Percentiles rank a stretch among this genome's conserved stretches.
These are phyloP conservation scores for Candida parachauliodes DNA, from an alignment of 805 yeast species.

Conservation along the genomic window DNA sequence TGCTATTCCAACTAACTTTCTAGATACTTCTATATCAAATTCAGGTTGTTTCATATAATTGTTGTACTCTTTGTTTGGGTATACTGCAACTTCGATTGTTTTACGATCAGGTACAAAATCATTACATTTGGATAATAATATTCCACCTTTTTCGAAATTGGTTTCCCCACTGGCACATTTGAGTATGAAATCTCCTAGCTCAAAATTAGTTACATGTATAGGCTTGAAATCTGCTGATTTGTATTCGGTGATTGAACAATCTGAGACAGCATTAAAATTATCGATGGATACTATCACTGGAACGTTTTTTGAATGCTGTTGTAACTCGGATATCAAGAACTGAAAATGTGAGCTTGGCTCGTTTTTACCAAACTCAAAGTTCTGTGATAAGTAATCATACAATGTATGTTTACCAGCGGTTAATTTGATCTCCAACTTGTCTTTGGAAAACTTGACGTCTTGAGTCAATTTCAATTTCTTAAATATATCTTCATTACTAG, in stretches of 20 bases:
- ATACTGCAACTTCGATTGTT: constrained; percentile 61
- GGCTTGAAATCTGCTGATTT: constrained; percentile 51
- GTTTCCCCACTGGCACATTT: constrained; percentile 51
- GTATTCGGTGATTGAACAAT: constrained; percentile 56
- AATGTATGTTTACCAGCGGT: constrained; percentile 35
- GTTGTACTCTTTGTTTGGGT: constrained; percentile 29
- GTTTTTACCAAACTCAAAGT: constrained; percentile 37
- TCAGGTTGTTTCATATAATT: constrained; percentile 43
- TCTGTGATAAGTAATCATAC: constrained; percentile 41
- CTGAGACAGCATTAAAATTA: constrained; percentile 62
- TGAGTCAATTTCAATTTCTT: constrained; percentile 31
- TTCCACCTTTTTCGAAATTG: constrained; percentile 57
- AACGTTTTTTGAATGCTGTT: constrained; percentile 38
- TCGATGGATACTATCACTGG: constrained; percentile 74
- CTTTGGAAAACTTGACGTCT: constrained; percentile 30
- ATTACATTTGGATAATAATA: constrained; percentile 62
- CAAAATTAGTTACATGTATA: constrained; percentile 60
- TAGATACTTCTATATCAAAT: constrained; percentile 56
- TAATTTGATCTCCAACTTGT: constrained; percentile 27
- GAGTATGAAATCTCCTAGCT: constrained; percentile 56
- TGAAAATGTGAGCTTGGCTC: constrained; percentile 47
- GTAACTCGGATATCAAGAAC: constrained; percentile 53
- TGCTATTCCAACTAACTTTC: constrained; percentile 38
- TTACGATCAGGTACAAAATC: constrained; percentile 42
- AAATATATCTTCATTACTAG: constrained; percentile 32